These are phyloP conservation scores for Phytophthora pini DNA, from an alignment of 352 stramenopile genomes.

Conservation along the genomic window DNA sequence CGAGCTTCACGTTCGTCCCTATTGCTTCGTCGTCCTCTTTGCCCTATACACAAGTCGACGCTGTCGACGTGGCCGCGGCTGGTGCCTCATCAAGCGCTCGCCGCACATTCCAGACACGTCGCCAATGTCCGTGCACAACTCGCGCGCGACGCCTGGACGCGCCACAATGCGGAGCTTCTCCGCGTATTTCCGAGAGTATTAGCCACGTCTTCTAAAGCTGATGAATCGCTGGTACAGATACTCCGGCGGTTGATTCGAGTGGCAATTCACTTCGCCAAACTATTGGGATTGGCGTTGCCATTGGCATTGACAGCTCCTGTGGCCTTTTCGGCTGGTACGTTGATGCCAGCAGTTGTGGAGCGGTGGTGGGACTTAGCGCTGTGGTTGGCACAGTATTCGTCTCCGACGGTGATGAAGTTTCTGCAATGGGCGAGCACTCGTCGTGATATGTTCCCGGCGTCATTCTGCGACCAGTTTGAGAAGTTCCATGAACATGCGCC, in stretches of 20 bases:
- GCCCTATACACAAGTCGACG: conserved; percentile 1
- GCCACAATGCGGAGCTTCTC: conserved; percentile 17
- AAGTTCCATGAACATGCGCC: conserved; percentile 89
- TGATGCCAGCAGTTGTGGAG: conserved; percentile 41
- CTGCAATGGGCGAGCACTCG: conserved; percentile 95
- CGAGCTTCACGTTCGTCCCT: conserved; percentile 6
- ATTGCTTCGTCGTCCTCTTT: conserved; percentile 1
- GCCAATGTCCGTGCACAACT: conserved; percentile 4
- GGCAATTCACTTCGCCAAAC: conserved; percentile 61
- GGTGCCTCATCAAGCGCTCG: conserved; percentile 30
- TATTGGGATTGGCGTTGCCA: conserved; percentile 61
- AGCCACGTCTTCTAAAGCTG: conserved; percentile 15
- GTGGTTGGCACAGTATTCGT: conserved; percentile 69
- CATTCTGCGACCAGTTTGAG: conserved; percentile 92
- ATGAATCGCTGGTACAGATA: conserved; percentile 35
- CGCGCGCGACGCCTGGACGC: conserved; percentile 32
- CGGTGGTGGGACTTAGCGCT: conserved; percentile 75
- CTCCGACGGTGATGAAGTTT: conserved; percentile 95
- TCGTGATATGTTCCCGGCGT: conserved; percentile 93
- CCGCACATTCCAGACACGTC: conserved; percentile 12
- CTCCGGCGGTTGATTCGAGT: conserved; percentile 58
- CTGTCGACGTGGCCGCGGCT: conserved; percentile 29
- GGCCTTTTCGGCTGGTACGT: conserved; percentile 20
- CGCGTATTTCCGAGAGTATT: conserved; percentile 38
- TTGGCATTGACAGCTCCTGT: conserved; percentile 56